Evolutionary conservation across 2,329 filamentous ascomycete species (phyloP), one percentile per base, ranked within the genome.

Genomic region (Beauveria caledonica): DNA sequence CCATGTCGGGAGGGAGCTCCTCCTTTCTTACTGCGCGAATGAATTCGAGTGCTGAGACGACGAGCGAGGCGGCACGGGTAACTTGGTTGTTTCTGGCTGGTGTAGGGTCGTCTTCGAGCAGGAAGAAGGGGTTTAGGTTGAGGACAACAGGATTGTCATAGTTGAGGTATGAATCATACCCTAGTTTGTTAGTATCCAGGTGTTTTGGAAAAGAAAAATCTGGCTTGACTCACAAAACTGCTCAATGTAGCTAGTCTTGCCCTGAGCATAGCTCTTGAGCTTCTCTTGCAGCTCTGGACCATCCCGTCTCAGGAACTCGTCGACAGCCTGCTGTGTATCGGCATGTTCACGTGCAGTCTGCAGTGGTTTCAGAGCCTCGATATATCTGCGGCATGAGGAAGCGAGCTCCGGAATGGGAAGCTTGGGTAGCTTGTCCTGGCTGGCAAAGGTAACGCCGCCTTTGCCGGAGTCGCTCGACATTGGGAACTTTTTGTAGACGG

Each of bases 111-210:
- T 99, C 94, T 74, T 97, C 94, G 57, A 99, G 81, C 60, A 99
- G 79, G 77, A 99, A 99, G 77, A 99, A 99, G 0, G 94, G 94
- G 70, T 99, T 99, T 65, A 99, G 78, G 75, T 99, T 97, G 66
- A 99, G 82, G 45, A 99, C 94, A 45, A 99, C 94, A 0, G 94
- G 92, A 69, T 97, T 97, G 72, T 97, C 94, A 71, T 88, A 99
- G 76, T 97, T 97, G 64, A 99, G 81, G 71, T 97, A 99, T 33
- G 94, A 97, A 73, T 99, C 94, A 72, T 97, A 97, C 94, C 92
- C 92, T 96, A 63, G 7, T 13, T 23, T 27, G 46, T 56, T 45
- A 61, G 57, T 29, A 42, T 21, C 1, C 1, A n/a, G 33, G 33
- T 36, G 3, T 5, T 1, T 21, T 36, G n/a, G 4, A 1, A 9